These are phyloP conservation scores for Pythium utonaiense DNA, from an alignment of 352 stramenopile genomes.

Conservation along the genomic window DNA sequence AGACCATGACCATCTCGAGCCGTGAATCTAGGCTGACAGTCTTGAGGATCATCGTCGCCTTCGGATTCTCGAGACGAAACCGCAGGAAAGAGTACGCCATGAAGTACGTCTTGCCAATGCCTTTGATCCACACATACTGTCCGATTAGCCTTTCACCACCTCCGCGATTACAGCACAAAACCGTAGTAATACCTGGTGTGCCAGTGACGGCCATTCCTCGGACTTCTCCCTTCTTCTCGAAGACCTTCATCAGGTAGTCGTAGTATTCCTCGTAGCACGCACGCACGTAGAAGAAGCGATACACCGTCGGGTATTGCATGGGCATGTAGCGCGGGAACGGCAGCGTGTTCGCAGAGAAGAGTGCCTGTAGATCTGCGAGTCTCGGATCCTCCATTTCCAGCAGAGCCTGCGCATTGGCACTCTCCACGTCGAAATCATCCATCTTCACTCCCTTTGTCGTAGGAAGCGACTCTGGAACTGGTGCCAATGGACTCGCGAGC, in stretches of 20 bases:
- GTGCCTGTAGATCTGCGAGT: neutral
- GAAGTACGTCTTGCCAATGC: conserved; percentile 10
- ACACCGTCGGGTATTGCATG: neutral
- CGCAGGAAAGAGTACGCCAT: conserved; percentile 11
- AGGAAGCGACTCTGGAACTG: too few relatives aligned
- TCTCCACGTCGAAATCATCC: too few relatives aligned
- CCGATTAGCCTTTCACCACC: too few relatives aligned
- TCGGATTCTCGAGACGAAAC: neutral
- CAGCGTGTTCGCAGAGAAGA: neutral
- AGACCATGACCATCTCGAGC: neutral
- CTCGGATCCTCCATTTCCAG: neutral
- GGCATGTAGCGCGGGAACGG: neutral
- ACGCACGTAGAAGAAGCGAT: conserved; percentile 1
- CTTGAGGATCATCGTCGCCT: neutral
- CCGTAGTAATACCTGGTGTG: conserved; percentile 10
- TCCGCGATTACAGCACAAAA: too few relatives aligned
- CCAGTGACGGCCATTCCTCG: neutral
- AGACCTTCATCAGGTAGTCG: neutral
- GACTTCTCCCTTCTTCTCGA: neutral
- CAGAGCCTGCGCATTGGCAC: too few relatives aligned
- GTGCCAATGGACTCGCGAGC: too few relatives aligned
- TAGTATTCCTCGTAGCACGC: conserved; percentile 8
- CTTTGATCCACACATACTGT: too few relatives aligned
- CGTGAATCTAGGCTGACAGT: neutral
- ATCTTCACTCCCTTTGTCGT: too few relatives aligned